phyloP scores from a whole-genome alignment of 768 basidiomycete genomes.

The Xerocomellus dryophilus region DNA sequence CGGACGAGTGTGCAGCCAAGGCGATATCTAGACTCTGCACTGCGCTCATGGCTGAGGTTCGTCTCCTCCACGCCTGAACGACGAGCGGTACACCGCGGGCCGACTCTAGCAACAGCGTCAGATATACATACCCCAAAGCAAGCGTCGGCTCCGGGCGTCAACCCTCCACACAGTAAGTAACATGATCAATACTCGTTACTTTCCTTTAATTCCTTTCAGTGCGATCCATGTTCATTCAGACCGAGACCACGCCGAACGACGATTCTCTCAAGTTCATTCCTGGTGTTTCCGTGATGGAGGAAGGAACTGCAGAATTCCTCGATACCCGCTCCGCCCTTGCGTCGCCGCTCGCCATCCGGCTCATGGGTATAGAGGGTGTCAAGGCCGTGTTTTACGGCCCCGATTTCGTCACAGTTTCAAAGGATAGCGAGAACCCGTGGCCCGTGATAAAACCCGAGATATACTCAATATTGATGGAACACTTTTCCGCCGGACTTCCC shows the following conservation, averaged over 20 bases:
- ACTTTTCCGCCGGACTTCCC: slow-evolving; percentile 86
- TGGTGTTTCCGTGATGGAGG: slow-evolving; percentile 81
- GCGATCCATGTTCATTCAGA: slow-evolving; percentile 97
- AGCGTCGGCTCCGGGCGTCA: neutral
- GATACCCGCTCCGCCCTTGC: slow-evolving; percentile 79
- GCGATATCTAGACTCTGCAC: slow-evolving; percentile 4
- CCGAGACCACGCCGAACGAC: slow-evolving; percentile 94
- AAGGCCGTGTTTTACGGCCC: slow-evolving; percentile 91
- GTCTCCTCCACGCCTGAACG: slow-evolving; percentile 22
- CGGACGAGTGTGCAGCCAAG: slow-evolving; percentile 3
- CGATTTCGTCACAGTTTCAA: slow-evolving; percentile 96
- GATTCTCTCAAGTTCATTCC: slow-evolving; percentile 99
- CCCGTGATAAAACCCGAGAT: slow-evolving; percentile 93
- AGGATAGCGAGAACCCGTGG: slow-evolving; percentile 84
- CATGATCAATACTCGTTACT: neutral
- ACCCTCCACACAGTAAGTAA: slow-evolving; percentile 37
- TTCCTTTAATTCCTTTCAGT: slow-evolving; percentile 35
- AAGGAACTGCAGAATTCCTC: slow-evolving; percentile 91
- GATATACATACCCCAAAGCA: slow-evolving; percentile 17
- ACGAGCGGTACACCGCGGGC: slow-evolving; percentile 29
- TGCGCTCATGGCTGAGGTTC: slow-evolving; percentile 22
- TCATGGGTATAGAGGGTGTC: slow-evolving; percentile 95
- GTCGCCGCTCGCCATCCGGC: slow-evolving; percentile 92
- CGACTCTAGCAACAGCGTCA: slow-evolving; percentile 36
- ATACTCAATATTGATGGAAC: slow-evolving; percentile 94